Evolutionary conservation across 2,329 filamentous ascomycete species (phyloP), one percentile per base, ranked within the genome.

Genomic region (Clarireedia monteithiana): DNA sequence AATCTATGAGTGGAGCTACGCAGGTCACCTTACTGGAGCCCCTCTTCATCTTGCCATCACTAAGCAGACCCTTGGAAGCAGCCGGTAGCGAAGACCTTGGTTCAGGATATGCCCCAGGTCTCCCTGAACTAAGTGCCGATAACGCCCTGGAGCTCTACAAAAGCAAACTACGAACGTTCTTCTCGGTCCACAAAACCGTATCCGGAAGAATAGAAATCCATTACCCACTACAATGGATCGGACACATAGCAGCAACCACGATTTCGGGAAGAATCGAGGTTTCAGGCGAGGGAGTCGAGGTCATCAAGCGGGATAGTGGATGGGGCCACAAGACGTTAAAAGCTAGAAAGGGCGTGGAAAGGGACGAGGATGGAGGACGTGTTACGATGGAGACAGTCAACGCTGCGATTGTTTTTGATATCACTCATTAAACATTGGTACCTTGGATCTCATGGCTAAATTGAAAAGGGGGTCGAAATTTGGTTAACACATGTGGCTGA

Each of bases 191-290:
- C 50, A 49, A 50, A 15, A 59, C 58, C 6, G 66, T 51, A 9
- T 63, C 65, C 1, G 62, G 53, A 1, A 51, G 14, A n/a, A 48
- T 67, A 4, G 38, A 56, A 2, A 48, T 65, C 1, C n/a, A 55
- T n/a, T 68, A 67, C 48, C 63, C 67, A 7, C 23, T n/a, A 1
- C 48, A 48, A 2, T 68, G 66, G 66, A 63, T 64, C 40, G 67
- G 67, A 2, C 58, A 52, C 2, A 49, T 68, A 1, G 49, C 62
- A 44, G 62, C 57, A 2, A 64, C 62, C 46, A 59, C 59, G 2
- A 47, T 67, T 1, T 65, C 62, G 1, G 66, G 65, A 24, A 60
- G 53, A 48, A 64, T 68, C 24, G 14, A 40, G 2, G 47, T 61
- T 4, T 56, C 39, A 5, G 66, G 66, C 2, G 48, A 62, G 14